Evolutionary conservation across 768 basidiomycete species (phyloP).

Genomic region (Boletus barrowsii): DNA sequence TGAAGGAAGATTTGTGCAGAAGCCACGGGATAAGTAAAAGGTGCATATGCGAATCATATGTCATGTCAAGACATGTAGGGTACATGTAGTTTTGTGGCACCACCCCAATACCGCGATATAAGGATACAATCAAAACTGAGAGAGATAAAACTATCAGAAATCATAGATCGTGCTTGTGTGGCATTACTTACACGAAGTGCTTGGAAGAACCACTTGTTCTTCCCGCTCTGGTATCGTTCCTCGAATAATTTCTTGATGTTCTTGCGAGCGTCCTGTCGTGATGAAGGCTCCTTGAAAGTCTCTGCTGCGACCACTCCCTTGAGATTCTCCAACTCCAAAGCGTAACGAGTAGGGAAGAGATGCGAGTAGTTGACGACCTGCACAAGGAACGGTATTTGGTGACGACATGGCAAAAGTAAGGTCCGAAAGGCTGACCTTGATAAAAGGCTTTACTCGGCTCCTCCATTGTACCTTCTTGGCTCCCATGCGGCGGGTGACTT

Average conservation of each 20-base stretch:
- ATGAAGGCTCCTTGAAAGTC: constrained; percentile 96
- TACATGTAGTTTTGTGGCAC: constrained; percentile 40
- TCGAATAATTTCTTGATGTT: constrained; percentile 94
- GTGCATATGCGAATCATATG: constrained; percentile 24
- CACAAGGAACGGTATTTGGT: background rate
- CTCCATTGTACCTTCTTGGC: constrained; percentile 89
- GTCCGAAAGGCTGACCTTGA: constrained; percentile 68
- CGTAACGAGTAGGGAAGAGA: constrained; percentile 98
- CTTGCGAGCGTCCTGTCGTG: constrained; percentile 95
- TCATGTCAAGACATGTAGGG: constrained; percentile 29
- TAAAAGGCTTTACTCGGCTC: constrained; percentile 99
- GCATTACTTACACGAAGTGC: constrained; percentile 62
- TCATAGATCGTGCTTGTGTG: background rate
- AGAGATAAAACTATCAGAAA: constrained; percentile 3
- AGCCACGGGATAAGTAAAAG: background rate
- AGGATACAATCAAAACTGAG: constrained; percentile 35
- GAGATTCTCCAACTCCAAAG: constrained; percentile 91
- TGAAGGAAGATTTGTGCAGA: background rate
- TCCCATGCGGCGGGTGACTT: constrained; percentile 97
- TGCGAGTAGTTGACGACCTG: constrained; percentile 97
- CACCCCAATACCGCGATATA: constrained; percentile 14
- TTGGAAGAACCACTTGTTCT: constrained; percentile 99
- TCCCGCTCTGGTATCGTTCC: constrained; percentile 89
- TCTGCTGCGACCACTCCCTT: constrained; percentile 83
- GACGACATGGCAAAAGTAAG: background rate